Conservation (phyloP, 2,329 filamentous ascomycete genomes). For the Penicillium sp. region DNA sequence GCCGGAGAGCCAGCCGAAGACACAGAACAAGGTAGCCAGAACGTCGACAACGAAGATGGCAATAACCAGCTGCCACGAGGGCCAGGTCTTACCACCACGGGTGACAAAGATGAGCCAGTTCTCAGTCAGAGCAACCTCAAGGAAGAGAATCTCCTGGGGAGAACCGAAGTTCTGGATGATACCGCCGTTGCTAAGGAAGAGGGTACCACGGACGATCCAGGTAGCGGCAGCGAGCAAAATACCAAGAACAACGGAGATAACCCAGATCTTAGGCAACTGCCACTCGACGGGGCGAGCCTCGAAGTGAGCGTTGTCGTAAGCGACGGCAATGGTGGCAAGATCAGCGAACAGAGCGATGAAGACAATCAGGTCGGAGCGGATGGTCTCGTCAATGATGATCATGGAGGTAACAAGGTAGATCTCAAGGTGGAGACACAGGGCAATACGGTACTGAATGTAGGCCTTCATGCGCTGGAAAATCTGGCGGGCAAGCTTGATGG, state of each 20-base stretch:
- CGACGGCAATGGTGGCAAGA: constrained; percentile 74
- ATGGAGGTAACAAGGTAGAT: constrained; percentile 75
- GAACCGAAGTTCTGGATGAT: constrained; percentile 72
- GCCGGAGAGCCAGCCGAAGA: constrained; percentile 72
- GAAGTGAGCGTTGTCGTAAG: constrained; percentile 76
- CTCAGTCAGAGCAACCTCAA: constrained; percentile 86
- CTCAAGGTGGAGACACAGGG: constrained; percentile 70
- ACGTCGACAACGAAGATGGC: constrained; percentile 72
- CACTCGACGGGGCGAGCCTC: constrained; percentile 74
- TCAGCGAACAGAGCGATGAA: constrained; percentile 78
- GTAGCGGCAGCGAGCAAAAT: constrained; percentile 66
- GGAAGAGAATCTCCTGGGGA: constrained; percentile 78
- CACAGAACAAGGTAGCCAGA: constrained; percentile 68
- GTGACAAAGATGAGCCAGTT: constrained; percentile 98
- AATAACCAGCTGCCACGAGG: constrained; percentile 69
- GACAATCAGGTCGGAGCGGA: constrained; percentile 70
- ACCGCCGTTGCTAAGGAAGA: constrained; percentile 69
- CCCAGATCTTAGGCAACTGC: constrained; percentile 79
- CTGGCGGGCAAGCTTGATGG: constrained; percentile 71
- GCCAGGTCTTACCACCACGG: constrained; percentile 73
- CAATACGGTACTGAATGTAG: constrained; percentile 75
- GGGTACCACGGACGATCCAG: constrained; percentile 69
- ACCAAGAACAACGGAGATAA: constrained; percentile 62
- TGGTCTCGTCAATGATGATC: constrained; percentile 77
- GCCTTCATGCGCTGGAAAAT: constrained; percentile 79